Percentiles rank a stretch among this genome's conserved stretches.
These are phyloP conservation scores for Gaertneriomyces sp. DNA, from an alignment of 192 early-diverging fungal species.

Conservation along the genomic window DNA sequence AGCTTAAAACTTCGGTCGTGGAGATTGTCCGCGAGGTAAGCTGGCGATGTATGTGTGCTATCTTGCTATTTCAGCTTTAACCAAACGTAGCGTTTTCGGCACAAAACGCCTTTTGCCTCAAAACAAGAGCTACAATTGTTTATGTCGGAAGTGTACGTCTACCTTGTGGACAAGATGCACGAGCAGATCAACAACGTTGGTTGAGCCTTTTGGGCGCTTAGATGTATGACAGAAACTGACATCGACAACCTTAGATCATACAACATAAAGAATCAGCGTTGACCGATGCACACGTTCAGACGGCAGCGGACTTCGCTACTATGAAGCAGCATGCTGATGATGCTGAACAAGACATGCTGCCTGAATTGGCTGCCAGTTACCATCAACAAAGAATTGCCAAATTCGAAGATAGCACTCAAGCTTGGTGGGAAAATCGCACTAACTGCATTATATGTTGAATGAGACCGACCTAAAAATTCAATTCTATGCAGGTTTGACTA, in stretches of 20 bases:
- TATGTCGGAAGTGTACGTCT: slow-evolving; percentile 58
- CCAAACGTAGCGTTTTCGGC: slow-evolving; percentile 38
- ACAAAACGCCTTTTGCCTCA: slow-evolving; percentile 47
- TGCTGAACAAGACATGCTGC: slow-evolving; percentile 42
- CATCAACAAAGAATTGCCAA: slow-evolving; percentile 55
- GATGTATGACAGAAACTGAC: slow-evolving; percentile 8
- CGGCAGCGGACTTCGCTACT: slow-evolving; percentile 42
- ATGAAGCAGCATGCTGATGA: slow-evolving; percentile 52
- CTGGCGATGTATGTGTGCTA: neutral
- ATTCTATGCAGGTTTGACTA: slow-evolving; percentile 51
- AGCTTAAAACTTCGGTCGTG: slow-evolving; percentile 52
- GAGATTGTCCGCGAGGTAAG: slow-evolving; percentile 54
- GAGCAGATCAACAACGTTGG: slow-evolving; percentile 41
- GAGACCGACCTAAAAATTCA: neutral
- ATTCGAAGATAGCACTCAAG: slow-evolving; percentile 53
- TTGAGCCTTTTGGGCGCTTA: neutral
- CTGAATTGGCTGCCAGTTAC: slow-evolving; percentile 39
- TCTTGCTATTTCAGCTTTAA: neutral
- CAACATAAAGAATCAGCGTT: slow-evolving; percentile 29
- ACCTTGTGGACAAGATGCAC: slow-evolving; percentile 59
- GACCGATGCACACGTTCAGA: slow-evolving; percentile 31
- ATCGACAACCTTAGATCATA: neutral
- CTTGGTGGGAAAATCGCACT: slow-evolving; percentile 37
- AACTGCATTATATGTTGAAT: neutral
- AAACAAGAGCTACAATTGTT: slow-evolving; percentile 55